These are phyloP conservation scores for Phaeoacremonium minimum DNA, from an alignment of 2,329 filamentous ascomycete genomes.

Conservation along the genomic window DNA sequence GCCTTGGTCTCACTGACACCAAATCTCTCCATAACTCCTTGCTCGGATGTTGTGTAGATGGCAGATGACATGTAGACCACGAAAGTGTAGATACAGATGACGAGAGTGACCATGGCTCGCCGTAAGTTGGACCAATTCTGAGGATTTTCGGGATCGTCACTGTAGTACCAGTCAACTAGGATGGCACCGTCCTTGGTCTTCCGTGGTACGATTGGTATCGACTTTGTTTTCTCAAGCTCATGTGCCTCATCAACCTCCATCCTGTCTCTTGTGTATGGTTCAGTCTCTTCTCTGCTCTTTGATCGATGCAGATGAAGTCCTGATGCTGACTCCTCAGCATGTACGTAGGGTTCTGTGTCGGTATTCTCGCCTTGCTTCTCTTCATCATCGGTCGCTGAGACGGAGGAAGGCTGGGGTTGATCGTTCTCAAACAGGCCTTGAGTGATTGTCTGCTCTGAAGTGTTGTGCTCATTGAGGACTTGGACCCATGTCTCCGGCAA, in stretches of 20 bases:
- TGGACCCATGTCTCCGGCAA: constrained; percentile 61
- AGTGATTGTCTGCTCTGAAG: constrained; percentile 18
- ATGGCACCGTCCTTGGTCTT: constrained; percentile 21
- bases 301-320: constrained; percentile 12
- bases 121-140: constrained; percentile 40
- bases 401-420: constrained; percentile 4
- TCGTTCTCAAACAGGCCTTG: constrained; percentile 7
- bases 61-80: constrained; percentile 29
- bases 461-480: constrained; percentile 75
- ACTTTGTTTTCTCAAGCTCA: constrained; percentile 19
- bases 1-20: constrained; percentile 40
- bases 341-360: constrained; percentile 12
- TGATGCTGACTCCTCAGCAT: constrained; percentile 5
- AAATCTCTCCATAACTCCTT: constrained; percentile 44
- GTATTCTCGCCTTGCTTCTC: constrained; percentile 13
- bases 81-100: constrained; percentile 47
- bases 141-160: constrained; percentile 46
- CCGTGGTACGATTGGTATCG: constrained; percentile 20
- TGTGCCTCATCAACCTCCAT: constrained; percentile 16
- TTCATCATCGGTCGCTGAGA: constrained; percentile 12
- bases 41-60: constrained; percentile 32
- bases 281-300: constrained; percentile 16
- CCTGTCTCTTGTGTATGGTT: constrained; percentile 16
- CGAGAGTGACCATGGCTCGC: constrained; percentile 25
- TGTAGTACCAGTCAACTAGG: constrained; percentile 33